Percentiles rank a stretch among this genome's conserved stretches.
phyloP scores from a whole-genome alignment of 2,329 filamentous ascomycete genomes.

The Cercospora zeina region DNA sequence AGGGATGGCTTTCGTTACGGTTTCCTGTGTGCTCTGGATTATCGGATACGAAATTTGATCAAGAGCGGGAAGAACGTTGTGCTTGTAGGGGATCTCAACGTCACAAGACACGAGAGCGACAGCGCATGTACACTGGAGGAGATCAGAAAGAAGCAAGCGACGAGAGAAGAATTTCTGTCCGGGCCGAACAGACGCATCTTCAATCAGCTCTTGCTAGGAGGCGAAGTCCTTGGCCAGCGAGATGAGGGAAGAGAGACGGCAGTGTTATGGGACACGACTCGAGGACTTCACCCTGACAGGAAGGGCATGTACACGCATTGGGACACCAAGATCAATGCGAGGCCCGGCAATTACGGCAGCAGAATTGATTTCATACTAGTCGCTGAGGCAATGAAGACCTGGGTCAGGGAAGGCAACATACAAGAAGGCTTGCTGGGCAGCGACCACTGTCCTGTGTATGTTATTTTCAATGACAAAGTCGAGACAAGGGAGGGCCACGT shows the following conservation, averaged over 20 bases:
- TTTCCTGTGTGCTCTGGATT: constrained; percentile 78
- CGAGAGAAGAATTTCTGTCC: constrained; percentile 70
- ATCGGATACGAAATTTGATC: constrained; percentile 79
- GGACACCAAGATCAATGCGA: constrained; percentile 91
- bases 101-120: constrained; percentile 68
- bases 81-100: constrained; percentile 85
- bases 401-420: constrained; percentile 80
- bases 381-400: constrained; percentile 72
- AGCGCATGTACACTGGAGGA: constrained; percentile 71
- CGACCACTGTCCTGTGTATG: constrained; percentile 94
- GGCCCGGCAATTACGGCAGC: constrained; percentile 90
- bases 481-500: constrained; percentile 48
- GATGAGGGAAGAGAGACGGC: constrained; percentile 70
- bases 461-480: constrained; percentile 66
- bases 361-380: constrained; percentile 94
- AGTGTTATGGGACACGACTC: constrained; percentile 79
- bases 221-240: constrained; percentile 64
- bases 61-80: constrained; percentile 81
- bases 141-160: constrained; percentile 68
- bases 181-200: constrained; percentile 73
- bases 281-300: constrained; percentile 75
- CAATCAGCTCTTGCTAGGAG: constrained; percentile 79
- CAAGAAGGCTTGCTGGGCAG: constrained; percentile 93
- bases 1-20: constrained; percentile 78
- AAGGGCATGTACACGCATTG: constrained; percentile 95